Conservation (phyloP, 2,329 filamentous ascomycete species). For the Pleoardoris graminearum region DNA sequence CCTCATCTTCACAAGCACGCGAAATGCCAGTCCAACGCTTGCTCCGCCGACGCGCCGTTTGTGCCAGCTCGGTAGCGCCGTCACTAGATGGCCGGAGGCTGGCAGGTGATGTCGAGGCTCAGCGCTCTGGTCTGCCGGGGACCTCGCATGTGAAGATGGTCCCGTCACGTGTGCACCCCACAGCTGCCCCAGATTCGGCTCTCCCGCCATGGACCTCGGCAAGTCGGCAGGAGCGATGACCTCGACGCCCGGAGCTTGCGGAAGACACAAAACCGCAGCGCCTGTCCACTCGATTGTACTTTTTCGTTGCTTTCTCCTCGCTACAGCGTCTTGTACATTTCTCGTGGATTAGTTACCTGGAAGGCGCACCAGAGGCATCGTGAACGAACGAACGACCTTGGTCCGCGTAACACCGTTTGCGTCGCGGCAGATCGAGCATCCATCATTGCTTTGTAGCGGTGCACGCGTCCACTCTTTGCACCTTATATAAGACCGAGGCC, state of each 20-base stretch:
- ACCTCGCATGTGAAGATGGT: constrained; percentile 15
- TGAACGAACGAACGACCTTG: not conserved
- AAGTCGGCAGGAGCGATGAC: constrained; percentile 9
- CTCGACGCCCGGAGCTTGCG: constrained; percentile 9
- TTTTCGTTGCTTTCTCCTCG: not conserved
- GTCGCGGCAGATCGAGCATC: not conserved
- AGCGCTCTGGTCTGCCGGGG: constrained; percentile 1
- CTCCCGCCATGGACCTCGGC: constrained; percentile 8
- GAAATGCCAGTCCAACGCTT: not conserved
- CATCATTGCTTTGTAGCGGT: constrained; percentile 1
- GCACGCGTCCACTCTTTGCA: not conserved
- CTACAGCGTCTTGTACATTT: not conserved
- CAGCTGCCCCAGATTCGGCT: constrained; percentile 4
- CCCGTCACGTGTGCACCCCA: constrained; percentile 11
- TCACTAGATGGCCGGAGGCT: not conserved
- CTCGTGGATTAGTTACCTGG: not conserved
- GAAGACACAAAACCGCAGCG: constrained; percentile 6
- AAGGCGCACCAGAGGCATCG: not conserved
- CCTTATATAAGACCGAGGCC: not conserved
- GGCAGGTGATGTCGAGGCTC: constrained; percentile 7
- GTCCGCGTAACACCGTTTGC: not conserved
- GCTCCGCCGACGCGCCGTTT: not conserved
- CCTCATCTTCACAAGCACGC: not conserved
- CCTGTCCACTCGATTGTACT: not conserved
- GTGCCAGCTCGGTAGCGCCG: not conserved